phyloP scores from a whole-genome alignment of 2,329 filamentous ascomycete species.

The Pleomassaria siparia region DNA sequence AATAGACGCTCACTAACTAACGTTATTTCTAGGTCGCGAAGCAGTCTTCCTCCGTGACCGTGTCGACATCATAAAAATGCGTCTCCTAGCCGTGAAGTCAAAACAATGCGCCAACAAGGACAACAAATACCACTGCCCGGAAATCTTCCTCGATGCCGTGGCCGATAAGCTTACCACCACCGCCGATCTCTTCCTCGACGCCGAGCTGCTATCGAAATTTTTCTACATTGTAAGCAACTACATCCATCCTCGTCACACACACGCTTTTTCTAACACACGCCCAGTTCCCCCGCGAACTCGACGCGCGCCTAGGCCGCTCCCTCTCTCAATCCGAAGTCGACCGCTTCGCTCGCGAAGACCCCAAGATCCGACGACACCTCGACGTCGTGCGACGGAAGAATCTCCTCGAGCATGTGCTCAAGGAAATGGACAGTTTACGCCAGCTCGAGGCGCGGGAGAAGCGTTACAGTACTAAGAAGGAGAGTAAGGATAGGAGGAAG shows the following conservation, averaged over 20 bases:
- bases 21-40: conserved; percentile 68
- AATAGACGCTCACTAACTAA: conserved; percentile 9
- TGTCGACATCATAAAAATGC: conserved; percentile 86
- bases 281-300: conserved; percentile 84
- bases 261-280: neutral
- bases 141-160: conserved; percentile 96
- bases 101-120: conserved; percentile 81
- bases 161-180: conserved; percentile 93
- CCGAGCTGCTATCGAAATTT: conserved; percentile 94
- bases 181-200: conserved; percentile 94
- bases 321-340: conserved; percentile 80
- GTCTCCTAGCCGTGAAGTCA: conserved; percentile 82
- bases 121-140: conserved; percentile 96
- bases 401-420: conserved; percentile 84
- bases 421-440: conserved; percentile 91
- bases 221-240: conserved; percentile 71
- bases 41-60: conserved; percentile 92
- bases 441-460: conserved; percentile 78
- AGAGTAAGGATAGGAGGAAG: conserved; percentile 27
- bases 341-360: conserved; percentile 88
- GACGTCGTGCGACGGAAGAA: conserved; percentile 93
- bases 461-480: conserved; percentile 41
- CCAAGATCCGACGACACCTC: conserved; percentile 82
- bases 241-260: neutral
- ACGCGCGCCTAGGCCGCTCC: conserved; percentile 79